Evolutionary conservation across 345 rosid genomes (phyloP).

Genomic region (Corymbia maculata): DNA sequence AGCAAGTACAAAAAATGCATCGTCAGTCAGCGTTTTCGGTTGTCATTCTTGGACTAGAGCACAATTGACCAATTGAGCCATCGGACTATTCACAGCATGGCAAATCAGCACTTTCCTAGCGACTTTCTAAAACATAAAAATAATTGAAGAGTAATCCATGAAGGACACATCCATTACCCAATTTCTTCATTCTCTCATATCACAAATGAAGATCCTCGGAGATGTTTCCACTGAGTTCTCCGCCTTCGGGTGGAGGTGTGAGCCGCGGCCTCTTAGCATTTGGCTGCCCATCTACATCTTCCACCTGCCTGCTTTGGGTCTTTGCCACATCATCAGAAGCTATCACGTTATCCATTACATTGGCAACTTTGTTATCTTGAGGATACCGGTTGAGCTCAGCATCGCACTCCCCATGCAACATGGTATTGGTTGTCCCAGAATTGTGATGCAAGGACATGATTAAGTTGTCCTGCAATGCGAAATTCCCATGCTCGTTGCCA

Average conservation of each 20-base stretch:
- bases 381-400: neutral
- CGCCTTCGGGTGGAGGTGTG: constrained; percentile 14
- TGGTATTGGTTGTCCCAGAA: neutral
- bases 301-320: neutral
- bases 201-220: constrained; percentile 18
- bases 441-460: neutral
- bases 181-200: neutral
- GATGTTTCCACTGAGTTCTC: constrained; percentile 1
- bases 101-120: neutral
- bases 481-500: neutral
- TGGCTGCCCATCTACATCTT: constrained; percentile 27
- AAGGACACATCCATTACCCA: neutral
- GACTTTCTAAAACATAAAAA: neutral
- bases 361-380: neutral
- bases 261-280: constrained; percentile 54
- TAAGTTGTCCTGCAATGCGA: neutral
- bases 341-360: neutral
- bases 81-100: neutral
- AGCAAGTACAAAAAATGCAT: neutral
- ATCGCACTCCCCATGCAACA: neutral
- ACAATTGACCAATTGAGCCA: neutral
- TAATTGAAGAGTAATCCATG: neutral
- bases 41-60: neutral
- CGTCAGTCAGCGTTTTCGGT: neutral
- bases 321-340: neutral